These are phyloP conservation scores for Yarrowia keelungensis DNA, from an alignment of 805 yeast species.

Conservation along the genomic window DNA sequence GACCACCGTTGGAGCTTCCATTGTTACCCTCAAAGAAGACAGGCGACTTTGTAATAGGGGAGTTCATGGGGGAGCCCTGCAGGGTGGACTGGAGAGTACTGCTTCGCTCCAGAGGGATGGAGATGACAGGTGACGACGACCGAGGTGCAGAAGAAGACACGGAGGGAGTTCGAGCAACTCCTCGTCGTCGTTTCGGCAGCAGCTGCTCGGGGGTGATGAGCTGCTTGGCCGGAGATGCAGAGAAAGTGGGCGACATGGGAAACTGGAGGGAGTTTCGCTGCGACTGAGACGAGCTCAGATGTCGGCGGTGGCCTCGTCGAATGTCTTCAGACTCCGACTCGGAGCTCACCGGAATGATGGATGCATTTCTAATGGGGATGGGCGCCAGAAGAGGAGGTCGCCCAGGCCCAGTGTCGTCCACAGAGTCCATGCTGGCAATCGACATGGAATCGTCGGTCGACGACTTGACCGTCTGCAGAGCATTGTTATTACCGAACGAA, in stretches of 20 bases:
- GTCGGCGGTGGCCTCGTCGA: constrained; percentile 25
- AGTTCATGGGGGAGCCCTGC: constrained; percentile 18
- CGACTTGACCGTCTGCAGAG: constrained; percentile 22
- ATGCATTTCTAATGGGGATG: constrained; percentile 27
- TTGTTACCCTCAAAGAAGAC: constrained; percentile 22
- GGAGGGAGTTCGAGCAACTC: constrained; percentile 10
- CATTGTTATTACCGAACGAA: constrained; percentile 1
- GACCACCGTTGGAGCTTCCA: constrained; percentile 18
- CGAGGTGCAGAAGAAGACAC: constrained; percentile 13
- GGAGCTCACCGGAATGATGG: constrained; percentile 34
- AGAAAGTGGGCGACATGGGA: constrained; percentile 28
- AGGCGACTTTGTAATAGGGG: constrained; percentile 13
- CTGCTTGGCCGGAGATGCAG: constrained; percentile 37
- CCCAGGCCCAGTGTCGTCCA: neutral
- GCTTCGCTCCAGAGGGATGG: constrained; percentile 15
- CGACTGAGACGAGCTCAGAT: constrained; percentile 32
- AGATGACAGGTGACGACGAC: constrained; percentile 24
- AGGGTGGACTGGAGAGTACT: constrained; percentile 15
- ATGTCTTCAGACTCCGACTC: constrained; percentile 32
- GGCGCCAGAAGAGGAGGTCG: constrained; percentile 29
- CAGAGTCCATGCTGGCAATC: constrained; percentile 13
- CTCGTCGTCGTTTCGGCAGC: constrained; percentile 29
- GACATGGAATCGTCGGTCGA: constrained; percentile 31
- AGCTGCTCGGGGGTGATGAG: constrained; percentile 28
- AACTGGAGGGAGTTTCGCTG: constrained; percentile 27